These are phyloP conservation scores for Trichothecium roseum DNA, from an alignment of 2,329 filamentous ascomycete genomes.

Conservation along the genomic window DNA sequence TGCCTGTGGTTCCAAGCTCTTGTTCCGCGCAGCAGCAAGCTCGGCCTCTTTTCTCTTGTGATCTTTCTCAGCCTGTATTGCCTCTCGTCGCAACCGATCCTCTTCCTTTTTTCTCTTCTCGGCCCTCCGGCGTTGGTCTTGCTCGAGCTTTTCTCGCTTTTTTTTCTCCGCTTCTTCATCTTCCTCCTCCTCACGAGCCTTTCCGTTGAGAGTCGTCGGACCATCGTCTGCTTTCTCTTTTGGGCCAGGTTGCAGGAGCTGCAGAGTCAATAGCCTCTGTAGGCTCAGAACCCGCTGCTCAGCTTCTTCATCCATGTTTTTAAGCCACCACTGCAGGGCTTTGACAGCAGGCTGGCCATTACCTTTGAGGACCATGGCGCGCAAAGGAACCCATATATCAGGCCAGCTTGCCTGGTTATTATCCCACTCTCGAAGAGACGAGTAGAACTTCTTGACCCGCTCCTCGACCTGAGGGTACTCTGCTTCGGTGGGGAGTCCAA, in stretches of 20 bases:
- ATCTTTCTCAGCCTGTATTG: not conserved
- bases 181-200: too few relatives aligned
- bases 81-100: too few relatives aligned
- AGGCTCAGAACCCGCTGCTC: conserved; percentile 33
- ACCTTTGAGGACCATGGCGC: conserved; percentile 21
- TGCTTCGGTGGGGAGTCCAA: conserved; percentile 1
- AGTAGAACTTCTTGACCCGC: conserved; percentile 34
- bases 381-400: conserved; percentile 36
- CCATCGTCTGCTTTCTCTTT: not conserved
- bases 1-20: not conserved
- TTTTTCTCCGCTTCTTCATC: too few relatives aligned
- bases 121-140: too few relatives aligned
- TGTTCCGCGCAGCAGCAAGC: too few relatives aligned
- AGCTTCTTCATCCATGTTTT: conserved; percentile 37
- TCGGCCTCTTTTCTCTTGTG: not conserved
- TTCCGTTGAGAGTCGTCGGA: not conserved
- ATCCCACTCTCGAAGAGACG: conserved; percentile 24
- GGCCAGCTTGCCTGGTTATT: conserved; percentile 22
- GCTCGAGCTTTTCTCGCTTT: too few relatives aligned
- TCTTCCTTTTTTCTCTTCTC: too few relatives aligned
- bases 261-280: conserved; percentile 16
- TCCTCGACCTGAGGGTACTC: conserved; percentile 11
- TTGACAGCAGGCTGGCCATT: conserved; percentile 2
- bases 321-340: conserved; percentile 39
- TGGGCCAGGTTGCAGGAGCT: conserved; percentile 11